Conservation (phyloP, 805 yeast genomes). For the Lipomyces kockii region DNA sequence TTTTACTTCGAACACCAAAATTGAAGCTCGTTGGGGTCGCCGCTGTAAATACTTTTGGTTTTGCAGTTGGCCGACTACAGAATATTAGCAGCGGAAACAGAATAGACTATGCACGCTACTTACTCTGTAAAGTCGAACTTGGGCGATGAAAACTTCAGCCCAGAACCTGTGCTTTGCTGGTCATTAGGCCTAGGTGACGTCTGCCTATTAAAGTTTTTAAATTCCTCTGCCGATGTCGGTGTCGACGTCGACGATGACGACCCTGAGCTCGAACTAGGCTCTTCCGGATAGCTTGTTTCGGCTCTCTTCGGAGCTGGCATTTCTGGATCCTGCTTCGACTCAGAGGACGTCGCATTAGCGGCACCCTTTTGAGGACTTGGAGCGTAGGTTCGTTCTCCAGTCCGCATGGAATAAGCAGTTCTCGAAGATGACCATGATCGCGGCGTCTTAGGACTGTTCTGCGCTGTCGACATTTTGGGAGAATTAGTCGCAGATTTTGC, state of each 20-base stretch:
- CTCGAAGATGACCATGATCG: not conserved
- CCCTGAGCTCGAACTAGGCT: not conserved
- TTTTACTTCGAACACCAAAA: slow-evolving; percentile 2
- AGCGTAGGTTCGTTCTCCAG: not conserved
- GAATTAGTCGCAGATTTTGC: slow-evolving; percentile 2
- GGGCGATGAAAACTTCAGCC: not conserved
- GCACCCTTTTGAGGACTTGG: not conserved
- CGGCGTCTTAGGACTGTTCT: not conserved
- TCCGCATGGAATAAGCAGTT: not conserved
- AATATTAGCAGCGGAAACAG: not conserved
- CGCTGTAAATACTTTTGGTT: not conserved
- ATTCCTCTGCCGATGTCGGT: not conserved
- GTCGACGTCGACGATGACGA: not conserved
- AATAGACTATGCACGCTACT: not conserved
- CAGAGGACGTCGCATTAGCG: not conserved
- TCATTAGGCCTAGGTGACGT: not conserved
- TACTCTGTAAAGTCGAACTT: not conserved
- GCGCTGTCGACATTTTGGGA: not conserved
- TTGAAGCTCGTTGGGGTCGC: slow-evolving; percentile 1
- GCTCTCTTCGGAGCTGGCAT: not conserved
- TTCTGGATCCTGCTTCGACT: not conserved
- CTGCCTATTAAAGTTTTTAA: not conserved
- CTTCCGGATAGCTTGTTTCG: not conserved
- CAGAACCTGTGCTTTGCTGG: not conserved
- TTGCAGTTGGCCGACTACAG: not conserved